These are phyloP conservation scores for Tephrocybe rancida DNA, from an alignment of 768 basidiomycete genomes.

Conservation along the genomic window DNA sequence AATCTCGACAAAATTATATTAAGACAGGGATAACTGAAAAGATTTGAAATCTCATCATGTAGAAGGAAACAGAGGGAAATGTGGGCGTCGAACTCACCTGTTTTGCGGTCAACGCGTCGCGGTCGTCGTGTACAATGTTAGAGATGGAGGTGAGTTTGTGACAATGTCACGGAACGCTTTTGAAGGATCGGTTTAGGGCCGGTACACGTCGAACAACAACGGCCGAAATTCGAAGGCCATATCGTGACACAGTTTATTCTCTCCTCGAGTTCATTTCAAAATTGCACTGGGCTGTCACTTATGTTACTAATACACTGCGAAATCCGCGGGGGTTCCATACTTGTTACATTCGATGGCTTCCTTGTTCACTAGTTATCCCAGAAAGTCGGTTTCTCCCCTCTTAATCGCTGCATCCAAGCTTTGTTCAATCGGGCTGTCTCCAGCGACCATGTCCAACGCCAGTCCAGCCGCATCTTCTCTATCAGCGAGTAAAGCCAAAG, in stretches of 20 bases:
- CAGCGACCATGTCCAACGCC: constrained; percentile 62
- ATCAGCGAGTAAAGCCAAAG: constrained; percentile 48
- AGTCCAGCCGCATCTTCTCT: constrained; percentile 57
- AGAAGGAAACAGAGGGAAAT: neutral
- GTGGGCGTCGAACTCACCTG: neutral
- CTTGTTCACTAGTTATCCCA: constrained; percentile 22
- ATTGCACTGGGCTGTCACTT: neutral
- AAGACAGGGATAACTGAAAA: constrained; percentile 42
- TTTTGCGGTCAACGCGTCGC: neutral
- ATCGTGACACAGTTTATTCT: too few relatives aligned
- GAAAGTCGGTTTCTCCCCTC: constrained; percentile 47
- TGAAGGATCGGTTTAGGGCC: constrained; percentile 8
- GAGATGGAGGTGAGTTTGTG: neutral
- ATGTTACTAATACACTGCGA: neutral
- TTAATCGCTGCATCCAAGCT: constrained; percentile 53
- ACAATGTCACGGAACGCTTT: constrained; percentile 2
- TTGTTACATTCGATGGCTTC: neutral
- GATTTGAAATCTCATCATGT: constrained; percentile 28
- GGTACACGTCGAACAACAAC: neutral
- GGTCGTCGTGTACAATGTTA: neutral
- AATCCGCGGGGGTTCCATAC: neutral
- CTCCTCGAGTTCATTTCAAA: too few relatives aligned
- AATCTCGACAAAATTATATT: constrained; percentile 32
- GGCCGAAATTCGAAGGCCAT: too few relatives aligned
- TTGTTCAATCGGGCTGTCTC: constrained; percentile 45